These are phyloP conservation scores for Lanmaoa pseudosensibilis DNA, from an alignment of 768 basidiomycete genomes.

Conservation along the genomic window DNA sequence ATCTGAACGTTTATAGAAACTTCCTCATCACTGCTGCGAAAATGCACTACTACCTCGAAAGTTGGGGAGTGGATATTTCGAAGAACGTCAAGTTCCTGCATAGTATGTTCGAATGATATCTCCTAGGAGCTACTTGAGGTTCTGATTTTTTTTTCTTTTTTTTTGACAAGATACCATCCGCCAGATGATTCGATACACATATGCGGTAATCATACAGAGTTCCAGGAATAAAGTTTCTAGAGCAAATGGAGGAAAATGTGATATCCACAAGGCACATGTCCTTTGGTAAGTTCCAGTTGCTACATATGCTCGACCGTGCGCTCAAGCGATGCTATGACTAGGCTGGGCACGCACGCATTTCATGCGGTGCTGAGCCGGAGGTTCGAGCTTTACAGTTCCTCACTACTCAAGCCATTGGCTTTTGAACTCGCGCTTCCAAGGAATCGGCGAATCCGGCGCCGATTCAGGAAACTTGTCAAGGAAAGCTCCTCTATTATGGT, in stretches of 20 bases:
- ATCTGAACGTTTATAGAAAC: constrained; percentile 85
- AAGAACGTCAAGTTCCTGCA: constrained; percentile 53
- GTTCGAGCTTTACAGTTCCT: constrained; percentile 46
- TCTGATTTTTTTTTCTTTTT: not conserved
- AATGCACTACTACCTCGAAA: constrained; percentile 77
- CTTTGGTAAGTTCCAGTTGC: constrained; percentile 53
- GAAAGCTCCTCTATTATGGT: constrained; percentile 24
- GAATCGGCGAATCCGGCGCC: constrained; percentile 41
- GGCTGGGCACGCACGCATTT: constrained; percentile 85
- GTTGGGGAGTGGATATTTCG: constrained; percentile 49
- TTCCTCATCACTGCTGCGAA: constrained; percentile 82
- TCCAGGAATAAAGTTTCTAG: constrained; percentile 41
- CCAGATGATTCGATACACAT: constrained; percentile 58
- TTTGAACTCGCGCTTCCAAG: constrained; percentile 51
- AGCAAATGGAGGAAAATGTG: constrained; percentile 38
- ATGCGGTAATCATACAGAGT: constrained; percentile 51
- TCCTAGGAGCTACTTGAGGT: not conserved
- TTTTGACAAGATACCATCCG: constrained; percentile 54
- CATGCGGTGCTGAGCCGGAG: constrained; percentile 58
- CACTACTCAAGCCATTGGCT: constrained; percentile 47
- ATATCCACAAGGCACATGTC: constrained; percentile 50
- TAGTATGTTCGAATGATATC: constrained; percentile 39
- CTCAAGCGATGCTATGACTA: constrained; percentile 30
- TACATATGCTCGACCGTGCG: not conserved
- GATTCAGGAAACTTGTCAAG: constrained; percentile 48